These are phyloP conservation scores for Durotheca rogersii DNA, from an alignment of 495 filamentous ascomycete species.

Conservation along the genomic window DNA sequence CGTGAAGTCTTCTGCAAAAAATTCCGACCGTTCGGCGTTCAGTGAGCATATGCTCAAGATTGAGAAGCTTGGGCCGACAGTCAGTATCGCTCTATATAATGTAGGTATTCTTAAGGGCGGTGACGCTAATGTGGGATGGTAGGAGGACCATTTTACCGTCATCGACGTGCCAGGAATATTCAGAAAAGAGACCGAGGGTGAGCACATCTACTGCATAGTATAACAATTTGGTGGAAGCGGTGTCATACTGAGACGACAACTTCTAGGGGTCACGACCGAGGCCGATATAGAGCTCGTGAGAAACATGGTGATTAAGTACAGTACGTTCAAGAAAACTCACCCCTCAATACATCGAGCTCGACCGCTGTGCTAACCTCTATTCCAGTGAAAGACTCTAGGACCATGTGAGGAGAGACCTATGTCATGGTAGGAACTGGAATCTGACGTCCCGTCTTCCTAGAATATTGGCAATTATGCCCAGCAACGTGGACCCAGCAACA, in stretches of 20 bases:
- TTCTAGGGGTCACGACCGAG: constrained; percentile 42
- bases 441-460: constrained; percentile 27
- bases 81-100: constrained; percentile 1
- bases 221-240: neutral
- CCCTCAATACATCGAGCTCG: neutral
- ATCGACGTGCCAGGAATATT: constrained; percentile 67
- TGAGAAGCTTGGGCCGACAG: constrained; percentile 57
- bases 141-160: constrained; percentile 56
- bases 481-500: constrained; percentile 59
- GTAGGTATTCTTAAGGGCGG: neutral
- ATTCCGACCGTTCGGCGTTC: constrained; percentile 43
- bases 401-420: constrained; percentile 24
- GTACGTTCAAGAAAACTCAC: constrained; percentile 31
- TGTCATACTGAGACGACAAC: neutral
- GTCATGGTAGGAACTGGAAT: neutral
- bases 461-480: constrained; percentile 59
- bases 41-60: constrained; percentile 59
- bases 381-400: constrained; percentile 30
- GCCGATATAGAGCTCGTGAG: constrained; percentile 50
- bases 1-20: constrained; percentile 13
- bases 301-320: constrained; percentile 58
- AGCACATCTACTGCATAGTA: neutral
- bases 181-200: constrained; percentile 50
- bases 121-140: neutral
- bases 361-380: constrained; percentile 6